These are phyloP conservation scores for Sorghum bicolor DNA, from an alignment of 176 grass and related monocot species.

Conservation along the genomic window Sorghum_bicolor_NCBIv3 NC_012872.2:65502501-65503000, in stretches of 20 bases:
- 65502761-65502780: not conserved
- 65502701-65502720: not conserved
- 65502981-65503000: not conserved
- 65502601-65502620: not conserved
- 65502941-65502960: not conserved
- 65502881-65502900: not conserved
- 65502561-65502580: too few relatives aligned
- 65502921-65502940: not conserved
- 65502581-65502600: too few relatives aligned
- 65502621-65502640: not conserved
- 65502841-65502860: not conserved
- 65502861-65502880: not conserved
- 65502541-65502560: too few relatives aligned
- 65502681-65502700: constrained; percentile 2
- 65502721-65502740: not conserved
- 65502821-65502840: too few relatives aligned
- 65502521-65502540: too few relatives aligned
- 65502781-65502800: not conserved
- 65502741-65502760: not conserved
- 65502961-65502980: not conserved
- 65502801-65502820: not conserved
- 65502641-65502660: not conserved
- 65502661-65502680: not conserved
- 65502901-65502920: not conserved
- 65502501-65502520: too few relatives aligned